phyloP scores from a whole-genome alignment of 1,284 basidiomycete species.

The Uromyces viciae-fabae region DNA sequence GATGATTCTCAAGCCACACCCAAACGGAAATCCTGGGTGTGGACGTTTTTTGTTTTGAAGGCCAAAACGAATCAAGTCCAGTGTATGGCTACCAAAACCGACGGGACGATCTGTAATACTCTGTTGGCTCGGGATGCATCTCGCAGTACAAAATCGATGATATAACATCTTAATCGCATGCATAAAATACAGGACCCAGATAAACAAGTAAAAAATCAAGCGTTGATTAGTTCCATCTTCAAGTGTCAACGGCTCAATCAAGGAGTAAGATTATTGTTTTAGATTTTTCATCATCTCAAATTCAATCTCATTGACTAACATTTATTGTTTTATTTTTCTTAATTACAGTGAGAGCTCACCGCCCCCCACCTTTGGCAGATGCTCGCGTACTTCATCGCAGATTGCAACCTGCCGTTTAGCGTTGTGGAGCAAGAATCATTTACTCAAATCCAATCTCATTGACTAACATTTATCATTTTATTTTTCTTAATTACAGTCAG shows the following conservation, averaged over 20 bases:
- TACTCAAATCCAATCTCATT: too few species aligned
- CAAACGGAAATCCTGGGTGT: neutral
- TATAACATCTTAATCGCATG: neutral
- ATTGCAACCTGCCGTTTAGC: too few species aligned
- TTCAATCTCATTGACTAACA: too few species aligned
- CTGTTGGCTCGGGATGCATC: neutral
- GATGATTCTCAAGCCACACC: neutral
- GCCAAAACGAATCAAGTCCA: neutral
- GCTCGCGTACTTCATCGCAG: too few species aligned
- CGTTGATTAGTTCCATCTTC: neutral
- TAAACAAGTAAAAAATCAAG: neutral
- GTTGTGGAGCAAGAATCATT: too few species aligned
- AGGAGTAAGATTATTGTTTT: too few species aligned
- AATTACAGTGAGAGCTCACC: too few species aligned
- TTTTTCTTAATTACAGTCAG: neutral
- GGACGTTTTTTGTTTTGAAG: neutral
- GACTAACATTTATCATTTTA: too few species aligned
- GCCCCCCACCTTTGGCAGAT: too few species aligned
- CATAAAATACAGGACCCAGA: neutral
- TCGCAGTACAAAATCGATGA: conserved; percentile 1
- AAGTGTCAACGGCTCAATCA: too few species aligned
- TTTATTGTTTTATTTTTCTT: too few species aligned
- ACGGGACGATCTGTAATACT: neutral
- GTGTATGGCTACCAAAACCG: neutral
- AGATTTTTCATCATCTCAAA: too few species aligned